Base-by-base conservation (phyloP, 169 alveolate species). In the Plasmodium gonderi region DNA sequence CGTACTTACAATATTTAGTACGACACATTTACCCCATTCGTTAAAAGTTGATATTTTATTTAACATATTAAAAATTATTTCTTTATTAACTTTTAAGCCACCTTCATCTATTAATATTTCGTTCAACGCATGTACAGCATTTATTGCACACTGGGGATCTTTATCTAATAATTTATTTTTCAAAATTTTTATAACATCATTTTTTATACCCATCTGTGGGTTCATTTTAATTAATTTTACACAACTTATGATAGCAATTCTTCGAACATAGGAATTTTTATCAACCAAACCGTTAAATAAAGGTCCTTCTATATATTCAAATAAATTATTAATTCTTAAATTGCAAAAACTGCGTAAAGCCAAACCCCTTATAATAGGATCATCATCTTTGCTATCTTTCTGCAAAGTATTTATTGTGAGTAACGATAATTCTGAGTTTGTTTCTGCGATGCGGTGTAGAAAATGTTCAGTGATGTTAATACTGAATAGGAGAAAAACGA, bases 1-100 rank as follows among this genome's bases (percentile, higher is more conserved):
- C 82, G 97, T 97, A 33, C 99, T 92, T 36, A 98, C 96, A 78
- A 98, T 92, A 89, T 98, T 97, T 79, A 99, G 95, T 60, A 98
- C 96, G 20, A 96, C 97, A 72, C 99, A 97, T 90, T 98, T 98
- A 29, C 99, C 99, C 99, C 99, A 99, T 96, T 99, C 99, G 92
- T 96, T 98, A 96, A 99, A 98, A 64, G 97, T 96, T 4, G 91
- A 80, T 60, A 77, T 44, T 80, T 93, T 92, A 69, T 90, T 95
- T 65, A 98, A 92, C 79, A 98, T 90, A 85, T 96, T 96, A 76
- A 97, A 96, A 20, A 98, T 97, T 92, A 98, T 95, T 89, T 97
- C 96, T 87, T 97, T 95, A 74, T 97, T 92, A 40, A 98, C 93
- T 23, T 96, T 97, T 79, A 97, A 95, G 9, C 99, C 99, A 12